A percentile compares a stretch with the other conserved stretches of the same genome.
Evolutionary conservation across 2,329 filamentous ascomycete species (phyloP).

Genomic region (Ophioceras dolichostomum): DNA sequence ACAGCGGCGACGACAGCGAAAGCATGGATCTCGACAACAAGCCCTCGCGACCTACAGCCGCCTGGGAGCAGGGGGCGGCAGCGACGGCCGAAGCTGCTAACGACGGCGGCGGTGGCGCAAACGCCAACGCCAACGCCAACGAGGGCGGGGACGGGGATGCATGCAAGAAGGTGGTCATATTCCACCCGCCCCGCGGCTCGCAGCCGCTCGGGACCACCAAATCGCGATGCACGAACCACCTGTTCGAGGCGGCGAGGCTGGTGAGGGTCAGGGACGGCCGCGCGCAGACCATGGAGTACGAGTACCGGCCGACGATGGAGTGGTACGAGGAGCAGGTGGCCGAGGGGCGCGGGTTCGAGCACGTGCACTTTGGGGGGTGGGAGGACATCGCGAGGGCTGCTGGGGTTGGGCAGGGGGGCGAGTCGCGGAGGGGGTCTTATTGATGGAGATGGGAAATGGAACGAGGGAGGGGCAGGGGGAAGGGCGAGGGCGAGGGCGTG

Average conservation of each 20-base stretch:
- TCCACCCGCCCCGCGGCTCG: slow-evolving; percentile 29
- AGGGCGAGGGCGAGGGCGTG: no score
- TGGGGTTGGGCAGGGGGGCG: slow-evolving; percentile 1
- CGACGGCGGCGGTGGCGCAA: slow-evolving; percentile 3
- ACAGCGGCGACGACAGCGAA: no score
- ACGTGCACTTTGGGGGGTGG: slow-evolving; percentile 33
- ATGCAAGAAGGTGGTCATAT: slow-evolving; percentile 22
- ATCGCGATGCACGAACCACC: slow-evolving; percentile 25
- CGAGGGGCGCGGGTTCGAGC: slow-evolving; percentile 35
- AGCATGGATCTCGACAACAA: no score
- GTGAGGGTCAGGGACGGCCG: slow-evolving; percentile 9
- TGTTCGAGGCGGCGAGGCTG: slow-evolving; percentile 25
- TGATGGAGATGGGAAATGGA: no score
- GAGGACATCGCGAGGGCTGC: slow-evolving; percentile 19
- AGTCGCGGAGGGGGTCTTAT: no score
- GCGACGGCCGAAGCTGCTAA: background rate
- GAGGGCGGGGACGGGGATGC: no score
- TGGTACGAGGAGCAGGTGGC: slow-evolving; percentile 37
- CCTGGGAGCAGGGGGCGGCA: no score
- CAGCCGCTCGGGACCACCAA: slow-evolving; percentile 10
- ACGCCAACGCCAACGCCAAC: background rate
- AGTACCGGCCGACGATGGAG: slow-evolving; percentile 31
- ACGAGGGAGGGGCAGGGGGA: no score
- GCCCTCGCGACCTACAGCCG: no score
- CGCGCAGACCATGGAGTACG: slow-evolving; percentile 20